A percentile compares a stretch with the other conserved stretches of the same genome.
These are phyloP conservation scores for Tetracentron sinense DNA, from an alignment of 164 flowering plant species.

Conservation along the genomic window DNA sequence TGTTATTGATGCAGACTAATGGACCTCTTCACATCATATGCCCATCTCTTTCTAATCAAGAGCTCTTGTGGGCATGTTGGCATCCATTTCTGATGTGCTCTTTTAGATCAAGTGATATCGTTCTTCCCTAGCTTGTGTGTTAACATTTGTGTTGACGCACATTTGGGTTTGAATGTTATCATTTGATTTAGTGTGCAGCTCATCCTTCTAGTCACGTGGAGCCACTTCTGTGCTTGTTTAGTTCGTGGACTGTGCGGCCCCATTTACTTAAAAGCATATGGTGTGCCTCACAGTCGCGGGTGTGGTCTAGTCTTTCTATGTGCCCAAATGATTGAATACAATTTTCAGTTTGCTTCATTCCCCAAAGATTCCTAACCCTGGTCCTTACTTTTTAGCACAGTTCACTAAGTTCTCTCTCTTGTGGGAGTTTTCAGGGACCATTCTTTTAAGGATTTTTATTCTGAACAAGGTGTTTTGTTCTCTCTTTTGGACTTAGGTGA, in stretches of 20 bases:
- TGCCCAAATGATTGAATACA: not conserved
- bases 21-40: conserved; percentile 1
- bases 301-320: not conserved
- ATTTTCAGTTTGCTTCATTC: not conserved
- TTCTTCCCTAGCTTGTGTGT: conserved; percentile 4
- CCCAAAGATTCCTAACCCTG: conserved; percentile 2
- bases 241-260: conserved; percentile 6
- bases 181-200: conserved; percentile 10
- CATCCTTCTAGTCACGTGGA: not conserved
- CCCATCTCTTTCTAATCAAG: not conserved
- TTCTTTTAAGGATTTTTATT: conserved; percentile 3
- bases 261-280: not conserved
- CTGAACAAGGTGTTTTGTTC: conserved; percentile 10
- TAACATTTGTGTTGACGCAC: conserved; percentile 11
- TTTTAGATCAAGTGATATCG: conserved; percentile 13
- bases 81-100: not conserved
- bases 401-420: not conserved
- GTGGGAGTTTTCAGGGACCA: not conserved
- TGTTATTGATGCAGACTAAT: not conserved
- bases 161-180: conserved; percentile 9
- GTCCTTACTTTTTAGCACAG: not conserved
- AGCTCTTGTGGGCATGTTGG: conserved; percentile 8
- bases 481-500: conserved; percentile 21
- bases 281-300: conserved; percentile 3
- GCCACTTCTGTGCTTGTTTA: conserved; percentile 4